phyloP scores from a whole-genome alignment of 495 filamentous ascomycete species.

The Podospora anserina region DNA sequence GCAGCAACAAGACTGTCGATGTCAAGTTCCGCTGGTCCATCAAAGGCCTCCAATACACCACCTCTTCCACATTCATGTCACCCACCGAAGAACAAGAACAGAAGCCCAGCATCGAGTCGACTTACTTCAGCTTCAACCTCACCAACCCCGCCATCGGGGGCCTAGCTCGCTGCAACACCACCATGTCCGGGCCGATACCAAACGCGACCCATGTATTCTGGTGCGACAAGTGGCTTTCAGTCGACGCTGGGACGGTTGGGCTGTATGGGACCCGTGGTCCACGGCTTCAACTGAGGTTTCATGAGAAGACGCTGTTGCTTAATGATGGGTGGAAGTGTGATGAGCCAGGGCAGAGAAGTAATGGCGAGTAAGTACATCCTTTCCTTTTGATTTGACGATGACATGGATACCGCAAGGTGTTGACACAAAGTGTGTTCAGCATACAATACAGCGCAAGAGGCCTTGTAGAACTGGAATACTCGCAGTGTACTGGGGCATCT shows the following conservation, averaged over 20 bases:
- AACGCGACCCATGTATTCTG: neutral
- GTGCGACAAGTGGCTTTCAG: neutral
- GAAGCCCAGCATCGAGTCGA: neutral
- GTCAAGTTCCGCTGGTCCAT: neutral
- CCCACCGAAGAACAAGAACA: neutral
- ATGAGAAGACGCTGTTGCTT: no score
- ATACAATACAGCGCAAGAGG: neutral
- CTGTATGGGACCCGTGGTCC: neutral
- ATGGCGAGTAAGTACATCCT: no score
- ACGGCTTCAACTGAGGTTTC: no score
- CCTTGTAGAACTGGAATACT: neutral
- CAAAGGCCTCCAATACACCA: neutral
- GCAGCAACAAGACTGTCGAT: neutral
- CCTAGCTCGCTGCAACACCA: neutral
- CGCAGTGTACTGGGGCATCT: neutral
- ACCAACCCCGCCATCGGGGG: neutral
- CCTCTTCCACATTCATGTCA: neutral
- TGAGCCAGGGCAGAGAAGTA: no score
- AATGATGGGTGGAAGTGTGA: no score
- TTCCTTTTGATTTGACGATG: no score
- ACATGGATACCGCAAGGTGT: no score
- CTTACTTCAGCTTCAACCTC: neutral
- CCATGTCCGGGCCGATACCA: neutral
- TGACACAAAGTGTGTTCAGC: neutral
- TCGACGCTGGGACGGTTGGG: neutral